phyloP scores from a whole-genome alignment of 306 rosid species.

The Hippophae tibetana region DNA sequence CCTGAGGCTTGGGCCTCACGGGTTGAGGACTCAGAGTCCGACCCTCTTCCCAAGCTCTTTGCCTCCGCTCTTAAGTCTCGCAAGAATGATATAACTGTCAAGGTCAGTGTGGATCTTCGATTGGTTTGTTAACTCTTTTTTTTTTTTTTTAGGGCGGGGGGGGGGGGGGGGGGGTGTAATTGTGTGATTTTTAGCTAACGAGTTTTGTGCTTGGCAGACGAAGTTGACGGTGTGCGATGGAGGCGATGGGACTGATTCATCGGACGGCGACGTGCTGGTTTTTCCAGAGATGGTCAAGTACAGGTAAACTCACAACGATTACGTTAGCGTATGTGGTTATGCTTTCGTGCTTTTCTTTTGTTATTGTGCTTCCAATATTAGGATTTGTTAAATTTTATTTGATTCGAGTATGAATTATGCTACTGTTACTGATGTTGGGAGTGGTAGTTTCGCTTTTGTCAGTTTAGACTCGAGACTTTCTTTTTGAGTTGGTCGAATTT shows the following conservation, averaged over 20 bases:
- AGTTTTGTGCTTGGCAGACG: conserved; percentile 36
- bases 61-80: conserved; percentile 43
- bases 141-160: too few species aligned
- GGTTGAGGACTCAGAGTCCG: conserved; percentile 58
- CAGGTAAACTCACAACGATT: conserved; percentile 27
- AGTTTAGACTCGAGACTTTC: too few species aligned
- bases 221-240: conserved; percentile 67
- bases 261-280: conserved; percentile 66
- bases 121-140: neutral
- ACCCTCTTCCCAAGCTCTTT: conserved; percentile 56
- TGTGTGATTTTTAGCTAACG: neutral
- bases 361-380: neutral
- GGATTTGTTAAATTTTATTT: neutral
- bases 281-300: conserved; percentile 84
- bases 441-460: too few species aligned
- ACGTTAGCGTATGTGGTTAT: neutral
- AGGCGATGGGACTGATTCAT: conserved; percentile 42
- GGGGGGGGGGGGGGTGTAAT: too few species aligned
- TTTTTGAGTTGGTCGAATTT: too few species aligned
- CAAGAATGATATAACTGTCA: conserved; percentile 40
- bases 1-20: conserved; percentile 59
- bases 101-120: conserved; percentile 25
- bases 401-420: neutral
- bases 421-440: too few species aligned
- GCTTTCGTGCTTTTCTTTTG: neutral